These are phyloP conservation scores for Neocatenulostroma microsporum DNA, from an alignment of 2,329 filamentous ascomycete genomes.

Conservation along the genomic window DNA sequence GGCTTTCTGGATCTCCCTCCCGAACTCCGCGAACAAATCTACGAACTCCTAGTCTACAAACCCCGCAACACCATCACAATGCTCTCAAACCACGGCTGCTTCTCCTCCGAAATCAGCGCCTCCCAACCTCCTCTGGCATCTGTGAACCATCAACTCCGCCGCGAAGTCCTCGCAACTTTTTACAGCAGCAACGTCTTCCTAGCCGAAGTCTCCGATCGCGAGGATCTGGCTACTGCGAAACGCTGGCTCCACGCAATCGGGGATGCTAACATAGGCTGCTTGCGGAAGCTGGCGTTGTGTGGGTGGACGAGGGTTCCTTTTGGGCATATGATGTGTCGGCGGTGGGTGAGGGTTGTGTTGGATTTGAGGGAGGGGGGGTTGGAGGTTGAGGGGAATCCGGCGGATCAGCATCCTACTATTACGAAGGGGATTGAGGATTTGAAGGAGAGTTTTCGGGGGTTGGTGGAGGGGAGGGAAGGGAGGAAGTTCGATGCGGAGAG, in stretches of 20 bases:
- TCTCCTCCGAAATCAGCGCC: constrained; percentile 14
- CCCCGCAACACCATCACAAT: constrained; percentile 18
- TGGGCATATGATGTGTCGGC: constrained; percentile 16
- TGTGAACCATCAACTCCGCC: constrained; percentile 17
- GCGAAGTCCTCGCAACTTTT: constrained; percentile 18
- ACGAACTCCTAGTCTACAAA: constrained; percentile 20
- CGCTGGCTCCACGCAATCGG: constrained; percentile 17
- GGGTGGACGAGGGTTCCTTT: constrained; percentile 20
- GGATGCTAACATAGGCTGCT: constrained; percentile 13
- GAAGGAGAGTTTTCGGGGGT: constrained; percentile 9
- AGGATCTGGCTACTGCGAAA: constrained; percentile 14
- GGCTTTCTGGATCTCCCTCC: constrained; percentile 19
- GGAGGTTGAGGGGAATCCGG: constrained; percentile 5
- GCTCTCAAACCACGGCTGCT: constrained; percentile 13
- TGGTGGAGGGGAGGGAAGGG: constrained; percentile 11
- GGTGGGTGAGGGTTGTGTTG: constrained; percentile 15
- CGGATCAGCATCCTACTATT: neutral
- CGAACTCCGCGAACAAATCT: constrained; percentile 23
- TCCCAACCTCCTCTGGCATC: constrained; percentile 15
- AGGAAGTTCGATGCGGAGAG: constrained; percentile 10
- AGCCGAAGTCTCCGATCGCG: constrained; percentile 15
- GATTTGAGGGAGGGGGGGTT: constrained; percentile 17
- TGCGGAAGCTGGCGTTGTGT: constrained; percentile 14
- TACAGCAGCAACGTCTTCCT: constrained; percentile 20
- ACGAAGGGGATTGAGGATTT: constrained; percentile 7